A percentile compares a stretch with the other conserved stretches of the same genome.
phyloP scores from a whole-genome alignment of 169 alveolate genomes.

The Cryptosporidium meleagridis region DNA sequence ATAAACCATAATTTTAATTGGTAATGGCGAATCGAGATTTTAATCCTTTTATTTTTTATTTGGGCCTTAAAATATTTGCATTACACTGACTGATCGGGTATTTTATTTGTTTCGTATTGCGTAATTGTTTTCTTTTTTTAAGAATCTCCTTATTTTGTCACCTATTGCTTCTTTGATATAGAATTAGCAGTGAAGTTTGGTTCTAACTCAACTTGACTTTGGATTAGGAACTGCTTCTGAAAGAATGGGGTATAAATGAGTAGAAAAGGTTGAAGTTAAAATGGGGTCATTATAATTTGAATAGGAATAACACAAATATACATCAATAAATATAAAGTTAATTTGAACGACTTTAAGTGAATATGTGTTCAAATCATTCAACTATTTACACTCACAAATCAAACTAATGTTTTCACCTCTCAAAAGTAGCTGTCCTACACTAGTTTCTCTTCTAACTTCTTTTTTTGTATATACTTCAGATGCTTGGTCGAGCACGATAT shows the following conservation, averaged over 20 bases:
- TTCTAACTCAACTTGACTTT: no score
- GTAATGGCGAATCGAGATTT: neutral
- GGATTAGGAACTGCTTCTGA: no score
- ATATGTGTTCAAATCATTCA: neutral
- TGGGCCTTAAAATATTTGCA: no score
- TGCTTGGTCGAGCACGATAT: constrained; percentile 94
- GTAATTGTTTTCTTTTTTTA: no score
- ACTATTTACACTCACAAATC: constrained; percentile 85
- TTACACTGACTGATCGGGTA: neutral
- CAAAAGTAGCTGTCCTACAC: constrained; percentile 90
- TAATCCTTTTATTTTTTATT: neutral
- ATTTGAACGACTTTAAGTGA: neutral
- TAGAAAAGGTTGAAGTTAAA: no score
- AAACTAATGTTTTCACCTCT: constrained; percentile 95
- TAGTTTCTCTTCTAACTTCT: constrained; percentile 81
- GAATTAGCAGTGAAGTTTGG: no score
- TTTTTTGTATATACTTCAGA: constrained; percentile 91
- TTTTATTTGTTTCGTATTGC: neutral
- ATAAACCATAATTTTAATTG: constrained; percentile 18
- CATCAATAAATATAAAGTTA: neutral
- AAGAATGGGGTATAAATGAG: no score
- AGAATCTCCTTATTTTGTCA: no score
- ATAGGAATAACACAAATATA: neutral
- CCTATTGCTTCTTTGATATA: no score
- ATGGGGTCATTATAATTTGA: no score